Evolutionary conservation across 768 basidiomycete species (phyloP).

Genomic region (Coprinopsis sp.): DNA sequence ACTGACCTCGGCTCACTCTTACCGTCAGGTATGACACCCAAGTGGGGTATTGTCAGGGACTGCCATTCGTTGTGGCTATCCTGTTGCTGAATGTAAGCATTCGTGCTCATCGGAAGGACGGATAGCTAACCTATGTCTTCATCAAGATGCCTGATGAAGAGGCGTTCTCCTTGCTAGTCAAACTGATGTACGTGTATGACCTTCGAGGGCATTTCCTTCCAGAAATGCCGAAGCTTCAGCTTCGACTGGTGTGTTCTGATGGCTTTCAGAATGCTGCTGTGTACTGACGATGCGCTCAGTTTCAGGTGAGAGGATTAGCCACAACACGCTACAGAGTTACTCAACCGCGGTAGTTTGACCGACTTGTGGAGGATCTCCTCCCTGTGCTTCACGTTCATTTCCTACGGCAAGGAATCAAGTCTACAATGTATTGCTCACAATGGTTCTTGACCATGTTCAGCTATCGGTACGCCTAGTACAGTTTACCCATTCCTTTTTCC

Average conservation of each 20-base stretch:
- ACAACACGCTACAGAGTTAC: conserved; percentile 4
- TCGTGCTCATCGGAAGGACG: neutral
- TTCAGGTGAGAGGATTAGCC: conserved; percentile 41
- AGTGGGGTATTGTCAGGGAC: conserved; percentile 96
- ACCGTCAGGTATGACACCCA: conserved; percentile 72
- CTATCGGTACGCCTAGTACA: conserved; percentile 58
- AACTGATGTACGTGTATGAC: conserved; percentile 96
- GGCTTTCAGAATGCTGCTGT: neutral
- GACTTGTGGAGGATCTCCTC: conserved; percentile 85
- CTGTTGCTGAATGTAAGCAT: conserved; percentile 78
- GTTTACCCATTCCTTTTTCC: neutral
- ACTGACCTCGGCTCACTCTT: neutral
- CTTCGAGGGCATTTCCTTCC: conserved; percentile 96
- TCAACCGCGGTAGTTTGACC: conserved; percentile 74
- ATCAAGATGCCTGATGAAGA: conserved; percentile 98
- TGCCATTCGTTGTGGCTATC: conserved; percentile 95
- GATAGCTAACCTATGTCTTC: conserved; percentile 10
- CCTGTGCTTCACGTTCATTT: conserved; percentile 94
- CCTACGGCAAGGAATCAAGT: conserved; percentile 89
- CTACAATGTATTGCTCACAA: conserved; percentile 97
- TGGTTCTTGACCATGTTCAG: conserved; percentile 99
- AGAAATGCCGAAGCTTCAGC: conserved; percentile 96
- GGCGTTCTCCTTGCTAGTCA: conserved; percentile 91
- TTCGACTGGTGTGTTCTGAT: conserved; percentile 64
- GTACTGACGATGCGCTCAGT: conserved; percentile 17